These are phyloP conservation scores for Hippophae tibetana DNA, from an alignment of 306 rosid species.

Conservation along the genomic window DNA sequence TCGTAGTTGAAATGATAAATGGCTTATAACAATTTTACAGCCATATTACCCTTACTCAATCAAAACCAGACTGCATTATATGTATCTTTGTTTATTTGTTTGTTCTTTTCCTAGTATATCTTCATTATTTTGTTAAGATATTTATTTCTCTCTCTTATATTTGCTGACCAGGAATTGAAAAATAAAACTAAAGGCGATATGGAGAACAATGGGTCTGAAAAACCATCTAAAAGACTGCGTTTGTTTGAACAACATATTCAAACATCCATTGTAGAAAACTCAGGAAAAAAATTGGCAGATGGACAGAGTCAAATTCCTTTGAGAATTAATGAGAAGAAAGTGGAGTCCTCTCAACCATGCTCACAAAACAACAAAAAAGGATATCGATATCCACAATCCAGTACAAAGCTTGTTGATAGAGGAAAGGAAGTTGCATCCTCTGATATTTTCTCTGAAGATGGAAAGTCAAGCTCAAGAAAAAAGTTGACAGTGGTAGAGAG, in stretches of 20 bases:
- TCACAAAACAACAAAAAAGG: conserved; percentile 15
- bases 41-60: too few relatives aligned
- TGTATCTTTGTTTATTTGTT: conserved; percentile 1
- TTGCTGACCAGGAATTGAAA: conserved; percentile 19
- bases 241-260: conserved; percentile 23
- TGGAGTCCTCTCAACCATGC: conserved; percentile 20
- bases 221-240: conserved; percentile 23
- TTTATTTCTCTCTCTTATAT: conserved; percentile 1
- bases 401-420: conserved; percentile 14
- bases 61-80: too few relatives aligned
- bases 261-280: conserved; percentile 6
- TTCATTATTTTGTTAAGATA: not conserved
- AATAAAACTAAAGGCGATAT: conserved; percentile 25
- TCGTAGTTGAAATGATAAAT: too few relatives aligned
- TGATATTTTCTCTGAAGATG: conserved; percentile 12
- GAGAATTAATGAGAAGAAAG: conserved; percentile 10
- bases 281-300: conserved; percentile 11
- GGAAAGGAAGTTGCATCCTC: conserved; percentile 14
- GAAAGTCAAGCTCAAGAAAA: conserved; percentile 15
- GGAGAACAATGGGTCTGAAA: conserved; percentile 19
- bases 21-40: too few relatives aligned
- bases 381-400: conserved; percentile 15
- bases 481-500: conserved; percentile 16
- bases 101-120: conserved; percentile 2
- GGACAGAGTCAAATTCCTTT: conserved; percentile 18